Conservation (phyloP, 208 protist genomes). For the Wallacemonas sp. region DNA sequence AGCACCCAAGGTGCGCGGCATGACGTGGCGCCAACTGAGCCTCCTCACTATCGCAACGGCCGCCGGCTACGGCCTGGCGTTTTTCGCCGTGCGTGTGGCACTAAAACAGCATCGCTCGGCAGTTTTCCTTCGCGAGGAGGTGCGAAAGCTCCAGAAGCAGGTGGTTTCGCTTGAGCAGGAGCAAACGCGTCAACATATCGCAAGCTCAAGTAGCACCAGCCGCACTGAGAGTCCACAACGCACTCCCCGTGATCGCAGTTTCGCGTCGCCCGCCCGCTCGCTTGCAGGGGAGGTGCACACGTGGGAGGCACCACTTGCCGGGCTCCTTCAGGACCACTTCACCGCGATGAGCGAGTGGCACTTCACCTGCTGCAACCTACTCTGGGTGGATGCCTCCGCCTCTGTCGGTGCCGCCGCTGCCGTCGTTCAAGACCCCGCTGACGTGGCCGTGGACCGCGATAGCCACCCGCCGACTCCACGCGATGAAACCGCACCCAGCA, state of each 20-base stretch:
- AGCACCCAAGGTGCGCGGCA: no score
- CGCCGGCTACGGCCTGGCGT: neutral
- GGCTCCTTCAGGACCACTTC: neutral
- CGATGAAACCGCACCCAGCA: neutral
- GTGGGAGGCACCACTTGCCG: no score
- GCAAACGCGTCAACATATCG: neutral
- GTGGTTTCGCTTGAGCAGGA: constrained; percentile 1
- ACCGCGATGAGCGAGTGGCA: constrained; percentile 22
- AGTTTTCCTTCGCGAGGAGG: neutral
- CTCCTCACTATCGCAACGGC: neutral
- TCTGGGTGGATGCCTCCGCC: constrained; percentile 9
- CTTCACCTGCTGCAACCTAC: constrained; percentile 20
- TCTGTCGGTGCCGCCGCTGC: neutral
- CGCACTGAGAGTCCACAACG: neutral
- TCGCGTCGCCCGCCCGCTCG: neutral
- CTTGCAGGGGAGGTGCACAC: neutral
- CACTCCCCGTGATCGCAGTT: neutral
- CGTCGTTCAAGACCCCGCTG: neutral
- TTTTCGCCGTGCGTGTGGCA: neutral
- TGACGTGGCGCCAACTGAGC: neutral
- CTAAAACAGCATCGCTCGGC: neutral
- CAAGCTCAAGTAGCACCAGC: constrained; percentile 3
- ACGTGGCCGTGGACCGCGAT: neutral
- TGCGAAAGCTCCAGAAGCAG: constrained; percentile 6
- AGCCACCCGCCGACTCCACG: neutral